Base-by-base conservation (phyloP, 176 grass and related monocot genomes). In the Bromus sterilis region DNA sequence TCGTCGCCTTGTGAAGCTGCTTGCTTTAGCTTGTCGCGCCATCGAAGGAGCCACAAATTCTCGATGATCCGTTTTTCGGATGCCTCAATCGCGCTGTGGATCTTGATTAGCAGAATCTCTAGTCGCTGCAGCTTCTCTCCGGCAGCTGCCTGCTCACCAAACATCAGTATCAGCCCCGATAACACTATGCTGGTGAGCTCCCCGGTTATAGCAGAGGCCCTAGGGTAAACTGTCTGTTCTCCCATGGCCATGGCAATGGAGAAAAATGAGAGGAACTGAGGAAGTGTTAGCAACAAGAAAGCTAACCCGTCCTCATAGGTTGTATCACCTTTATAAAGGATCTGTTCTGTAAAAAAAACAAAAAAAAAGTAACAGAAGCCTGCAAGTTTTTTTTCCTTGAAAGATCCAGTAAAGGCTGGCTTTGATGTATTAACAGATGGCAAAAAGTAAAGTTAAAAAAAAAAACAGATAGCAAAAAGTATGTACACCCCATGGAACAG, bases 1-100 rank as follows among this genome's bases (percentile, higher is more conserved):
- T 74, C 42, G 0, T 66, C 21, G 30, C 34, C 83, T 21, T 77
- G 33, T 6, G n/a, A 23, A 28, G 78, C 0, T 2, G 72, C 83
- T 26, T 58, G 55, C 74, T 66, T 86, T 2, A 90, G 78, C 64
- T 83, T 90, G 1, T 84, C 43, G 0, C 36, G 74, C 80, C 84
- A 83, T 15, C 21, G 11, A 5, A 78, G 16, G 32, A 88, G 58
- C 46, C 6, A 26, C 2, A 21, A 0, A 49, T 15, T 80, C 40
- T 76, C 1, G 61, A 80, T 56, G 48, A 30, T 14, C 39, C 21
- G 40, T 34, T 21, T 80, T 63, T 85, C 77, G 0, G 78, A 84
- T 4, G 6, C 71, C 82, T 75, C 16, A 5, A 85, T 13, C 0
- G 56, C 57, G 3, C 85, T 74, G 43, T 18, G 37, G 29, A 84